Conservation (phyloP, 2,329 filamentous ascomycete genomes). For the Blumeria graminis region DNA sequence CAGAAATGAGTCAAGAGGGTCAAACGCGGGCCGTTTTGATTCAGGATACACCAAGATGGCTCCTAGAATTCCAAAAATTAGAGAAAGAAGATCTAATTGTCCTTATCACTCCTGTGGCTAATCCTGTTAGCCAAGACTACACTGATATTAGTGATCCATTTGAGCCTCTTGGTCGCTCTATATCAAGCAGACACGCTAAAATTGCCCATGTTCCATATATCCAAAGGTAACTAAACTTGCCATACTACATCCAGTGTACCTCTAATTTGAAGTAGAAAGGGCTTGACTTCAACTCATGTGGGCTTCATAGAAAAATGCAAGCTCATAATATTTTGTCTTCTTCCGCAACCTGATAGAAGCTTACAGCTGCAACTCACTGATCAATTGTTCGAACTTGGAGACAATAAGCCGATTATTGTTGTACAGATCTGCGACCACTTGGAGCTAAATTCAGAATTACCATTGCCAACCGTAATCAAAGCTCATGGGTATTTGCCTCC, state of each 20-base stretch:
- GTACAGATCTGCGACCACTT: slow-evolving; percentile 25
- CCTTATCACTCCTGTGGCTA: slow-evolving; percentile 32
- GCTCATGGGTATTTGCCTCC: slow-evolving; percentile 22
- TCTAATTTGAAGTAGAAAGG: slow-evolving; percentile 7
- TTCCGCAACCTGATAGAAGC: slow-evolving; percentile 19
- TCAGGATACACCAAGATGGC: slow-evolving; percentile 18
- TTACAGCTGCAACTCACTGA: slow-evolving; percentile 29
- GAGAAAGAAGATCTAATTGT: slow-evolving; percentile 29
- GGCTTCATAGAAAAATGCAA: slow-evolving; percentile 15
- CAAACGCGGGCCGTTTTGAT: slow-evolving; percentile 3
- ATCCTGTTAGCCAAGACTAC: slow-evolving; percentile 20
- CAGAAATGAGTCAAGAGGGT: not conserved
- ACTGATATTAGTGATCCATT: slow-evolving; percentile 38
- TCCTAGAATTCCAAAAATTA: slow-evolving; percentile 24
- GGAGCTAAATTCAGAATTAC: slow-evolving; percentile 17
- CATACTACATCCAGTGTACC: not conserved
- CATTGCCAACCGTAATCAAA: slow-evolving; percentile 28
- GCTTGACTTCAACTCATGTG: slow-evolving; percentile 24
- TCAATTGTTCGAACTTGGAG: slow-evolving; percentile 17
- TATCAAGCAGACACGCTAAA: slow-evolving; percentile 32
- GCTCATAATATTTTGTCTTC: slow-evolving; percentile 24
- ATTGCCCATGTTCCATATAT: slow-evolving; percentile 52
- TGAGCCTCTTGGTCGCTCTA: slow-evolving; percentile 39
- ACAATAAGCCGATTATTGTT: slow-evolving; percentile 25
- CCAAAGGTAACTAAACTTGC: slow-evolving; percentile 17